phyloP scores from a whole-genome alignment of 2,329 filamentous ascomycete species.

The Tolypocladium tundrense region DNA sequence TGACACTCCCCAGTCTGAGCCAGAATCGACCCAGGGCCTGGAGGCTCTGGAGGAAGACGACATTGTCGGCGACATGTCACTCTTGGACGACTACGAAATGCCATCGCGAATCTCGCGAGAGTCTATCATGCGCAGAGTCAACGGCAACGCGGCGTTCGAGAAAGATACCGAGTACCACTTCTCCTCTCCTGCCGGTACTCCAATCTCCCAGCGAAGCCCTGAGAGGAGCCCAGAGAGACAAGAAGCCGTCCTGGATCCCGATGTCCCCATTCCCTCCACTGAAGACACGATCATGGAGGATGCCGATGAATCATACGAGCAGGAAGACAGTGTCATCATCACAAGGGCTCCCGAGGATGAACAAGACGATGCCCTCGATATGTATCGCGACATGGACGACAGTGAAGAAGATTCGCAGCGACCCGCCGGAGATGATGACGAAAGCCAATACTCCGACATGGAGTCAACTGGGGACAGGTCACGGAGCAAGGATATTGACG shows the following conservation, averaged over 20 bases:
- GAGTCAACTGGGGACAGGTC: constrained; percentile 12
- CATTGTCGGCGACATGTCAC: constrained; percentile 48
- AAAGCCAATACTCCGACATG: constrained; percentile 24
- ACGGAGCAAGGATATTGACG: constrained; percentile 18
- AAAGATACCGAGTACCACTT: constrained; percentile 54
- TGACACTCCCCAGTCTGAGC: constrained; percentile 31
- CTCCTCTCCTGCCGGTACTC: constrained; percentile 49
- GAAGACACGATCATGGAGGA: constrained; percentile 59
- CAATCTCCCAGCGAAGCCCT: constrained; percentile 29
- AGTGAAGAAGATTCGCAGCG: constrained; percentile 39
- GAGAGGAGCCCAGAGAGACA: constrained; percentile 29
- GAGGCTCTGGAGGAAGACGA: constrained; percentile 46
- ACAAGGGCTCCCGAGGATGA: constrained; percentile 54
- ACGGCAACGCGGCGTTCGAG: constrained; percentile 49
- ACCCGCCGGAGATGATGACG: constrained; percentile 35
- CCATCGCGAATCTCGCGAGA: constrained; percentile 82
- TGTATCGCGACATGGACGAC: constrained; percentile 57
- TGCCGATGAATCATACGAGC: constrained; percentile 34
- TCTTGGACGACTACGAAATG: constrained; percentile 52
- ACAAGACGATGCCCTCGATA: constrained; percentile 55
- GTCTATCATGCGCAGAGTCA: constrained; percentile 82
- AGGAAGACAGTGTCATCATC: constrained; percentile 53
- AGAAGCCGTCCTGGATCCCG: constrained; percentile 55
- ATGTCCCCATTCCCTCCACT: constrained; percentile 79
- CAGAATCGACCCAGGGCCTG: constrained; percentile 19